A percentile compares a stretch with the other conserved stretches of the same genome.
These are phyloP conservation scores for Cryptococcus jaspeensis DNA, from an alignment of 1,284 basidiomycete genomes.

Conservation along the genomic window DNA sequence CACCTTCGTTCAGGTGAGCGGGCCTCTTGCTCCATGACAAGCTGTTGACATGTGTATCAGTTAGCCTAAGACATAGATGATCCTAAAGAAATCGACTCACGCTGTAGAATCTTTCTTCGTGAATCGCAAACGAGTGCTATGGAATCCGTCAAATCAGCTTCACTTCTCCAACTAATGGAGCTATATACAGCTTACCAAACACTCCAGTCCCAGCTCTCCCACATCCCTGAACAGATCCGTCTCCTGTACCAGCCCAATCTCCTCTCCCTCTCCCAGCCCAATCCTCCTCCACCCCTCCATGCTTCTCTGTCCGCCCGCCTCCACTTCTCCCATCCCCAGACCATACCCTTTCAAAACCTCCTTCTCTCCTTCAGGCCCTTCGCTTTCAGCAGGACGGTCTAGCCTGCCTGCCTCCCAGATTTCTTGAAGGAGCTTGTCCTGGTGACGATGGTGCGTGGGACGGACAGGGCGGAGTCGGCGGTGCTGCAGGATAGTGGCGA, in stretches of 20 bases:
- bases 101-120: slow-evolving; percentile 78
- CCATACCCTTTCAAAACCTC: not conserved
- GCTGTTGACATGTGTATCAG: slow-evolving; percentile 51
- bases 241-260: slow-evolving; percentile 74
- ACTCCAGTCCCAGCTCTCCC: slow-evolving; percentile 82
- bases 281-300: slow-evolving; percentile 53
- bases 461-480: slow-evolving; percentile 76
- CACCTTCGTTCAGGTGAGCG: slow-evolving; percentile 74
- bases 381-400: slow-evolving; percentile 13
- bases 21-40: slow-evolving; percentile 80
- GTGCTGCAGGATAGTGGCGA: slow-evolving; percentile 74
- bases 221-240: slow-evolving; percentile 78
- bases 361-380: not conserved
- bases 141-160: slow-evolving; percentile 3
- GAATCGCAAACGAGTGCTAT: slow-evolving; percentile 67
- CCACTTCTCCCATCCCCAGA: not conserved
- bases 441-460: slow-evolving; percentile 62
- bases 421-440: slow-evolving; percentile 64
- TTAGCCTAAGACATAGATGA: not conserved
- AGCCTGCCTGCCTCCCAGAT: slow-evolving; percentile 64
- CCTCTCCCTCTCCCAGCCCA: slow-evolving; percentile 49
- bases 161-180: not conserved
- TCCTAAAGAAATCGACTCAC: slow-evolving; percentile 50
- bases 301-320: slow-evolving; percentile 9
- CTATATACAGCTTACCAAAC: slow-evolving; percentile 60